Percentiles rank a stretch among this genome's conserved stretches.
These are phyloP conservation scores for Aquanectria penicillioides DNA, from an alignment of 2,329 filamentous ascomycete species.

Conservation along the genomic window DNA sequence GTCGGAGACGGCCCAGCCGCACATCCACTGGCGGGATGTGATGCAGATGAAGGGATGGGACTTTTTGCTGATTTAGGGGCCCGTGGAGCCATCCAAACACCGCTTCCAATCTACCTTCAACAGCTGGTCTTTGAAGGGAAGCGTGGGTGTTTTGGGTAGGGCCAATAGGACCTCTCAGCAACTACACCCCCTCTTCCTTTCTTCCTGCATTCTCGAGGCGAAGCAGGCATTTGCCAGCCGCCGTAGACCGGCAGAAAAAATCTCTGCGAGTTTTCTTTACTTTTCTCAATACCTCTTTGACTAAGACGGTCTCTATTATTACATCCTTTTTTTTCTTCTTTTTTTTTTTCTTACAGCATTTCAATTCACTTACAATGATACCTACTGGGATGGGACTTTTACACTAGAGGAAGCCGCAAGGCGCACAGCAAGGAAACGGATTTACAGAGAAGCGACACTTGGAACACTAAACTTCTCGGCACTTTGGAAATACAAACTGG, in stretches of 20 bases:
- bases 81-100: conserved; percentile 11
- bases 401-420: conserved; percentile 54
- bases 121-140: conserved; percentile 52
- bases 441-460: conserved; percentile 44
- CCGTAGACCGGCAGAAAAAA: conserved; percentile 25
- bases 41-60: conserved; percentile 94
- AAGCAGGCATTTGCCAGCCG: conserved; percentile 51
- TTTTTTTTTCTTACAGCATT: conserved; percentile 34
- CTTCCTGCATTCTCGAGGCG: conserved; percentile 42
- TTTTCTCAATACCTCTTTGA: conserved; percentile 28
- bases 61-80: conserved; percentile 82
- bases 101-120: conserved; percentile 38
- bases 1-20: conserved; percentile 61
- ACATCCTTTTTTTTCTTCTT: conserved; percentile 35
- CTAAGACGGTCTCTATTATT: conserved; percentile 41
- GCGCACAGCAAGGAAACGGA: conserved; percentile 41
- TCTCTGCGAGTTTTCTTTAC: conserved; percentile 34
- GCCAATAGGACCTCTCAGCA: conserved; percentile 24
- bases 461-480: conserved; percentile 41
- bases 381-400: conserved; percentile 46
- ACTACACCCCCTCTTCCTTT: conserved; percentile 29
- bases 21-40: conserved; percentile 93
- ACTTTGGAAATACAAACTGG: conserved; percentile 35
- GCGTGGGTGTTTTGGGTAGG: no score
- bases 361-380: conserved; percentile 46